Evolutionary conservation across 1,284 basidiomycete genomes (phyloP).

Genomic region (Ustilago nuda): DNA sequence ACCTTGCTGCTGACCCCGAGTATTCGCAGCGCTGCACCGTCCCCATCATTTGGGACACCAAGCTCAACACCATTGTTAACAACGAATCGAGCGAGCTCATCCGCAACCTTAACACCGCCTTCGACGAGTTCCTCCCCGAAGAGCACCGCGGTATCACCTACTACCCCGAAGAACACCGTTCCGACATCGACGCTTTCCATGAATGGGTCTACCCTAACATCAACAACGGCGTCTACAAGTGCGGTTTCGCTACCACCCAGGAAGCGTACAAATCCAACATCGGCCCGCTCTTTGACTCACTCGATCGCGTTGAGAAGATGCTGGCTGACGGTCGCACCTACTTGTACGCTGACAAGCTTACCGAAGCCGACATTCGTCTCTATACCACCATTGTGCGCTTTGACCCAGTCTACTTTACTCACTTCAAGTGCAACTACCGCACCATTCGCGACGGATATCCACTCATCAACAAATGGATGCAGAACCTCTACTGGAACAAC

Average conservation of each 20-base stretch:
- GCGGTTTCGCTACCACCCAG: constrained; percentile 87
- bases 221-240: constrained; percentile 78
- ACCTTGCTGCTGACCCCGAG: constrained; percentile 78
- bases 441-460: constrained; percentile 64
- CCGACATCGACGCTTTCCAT: constrained; percentile 87
- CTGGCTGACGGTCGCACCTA: constrained; percentile 81
- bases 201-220: constrained; percentile 76
- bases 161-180: constrained; percentile 78
- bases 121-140: constrained; percentile 64
- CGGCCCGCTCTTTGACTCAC: constrained; percentile 75
- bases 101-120: constrained; percentile 81
- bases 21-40: constrained; percentile 67
- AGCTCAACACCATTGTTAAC: constrained; percentile 88
- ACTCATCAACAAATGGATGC: constrained; percentile 74
- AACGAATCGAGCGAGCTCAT: constrained; percentile 76
- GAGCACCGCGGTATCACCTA: constrained; percentile 54
- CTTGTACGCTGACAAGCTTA: constrained; percentile 82
- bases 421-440: constrained; percentile 89
- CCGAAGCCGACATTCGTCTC: constrained; percentile 87
- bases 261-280: constrained; percentile 85
- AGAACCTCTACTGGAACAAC: constrained; percentile 90
- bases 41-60: constrained; percentile 95
- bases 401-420: constrained; percentile 86
- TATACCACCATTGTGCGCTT: constrained; percentile 86
- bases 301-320: constrained; percentile 84